Evolutionary conservation across 2,329 filamentous ascomycete genomes (phyloP).

Genomic region (Beauveria varroae): DNA sequence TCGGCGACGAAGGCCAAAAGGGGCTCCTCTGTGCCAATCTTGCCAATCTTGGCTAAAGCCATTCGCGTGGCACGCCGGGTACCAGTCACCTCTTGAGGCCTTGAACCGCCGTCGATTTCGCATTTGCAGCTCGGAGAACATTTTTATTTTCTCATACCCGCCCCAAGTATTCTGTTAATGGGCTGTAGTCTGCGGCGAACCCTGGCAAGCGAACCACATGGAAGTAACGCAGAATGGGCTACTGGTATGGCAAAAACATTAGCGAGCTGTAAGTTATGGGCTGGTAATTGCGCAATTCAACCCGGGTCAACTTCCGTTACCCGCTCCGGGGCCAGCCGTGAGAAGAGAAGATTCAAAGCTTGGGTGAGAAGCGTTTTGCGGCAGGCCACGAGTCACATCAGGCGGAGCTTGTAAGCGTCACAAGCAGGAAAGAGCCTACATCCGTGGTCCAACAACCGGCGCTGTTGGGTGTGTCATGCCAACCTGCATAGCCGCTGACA

Average conservation of each 20-base stretch:
- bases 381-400: background rate
- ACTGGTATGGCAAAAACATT: too few species aligned
- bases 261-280: background rate
- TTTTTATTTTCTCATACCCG: background rate
- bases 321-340: background rate
- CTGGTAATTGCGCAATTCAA: constrained; percentile 2
- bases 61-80: background rate
- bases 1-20: background rate
- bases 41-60: background rate
- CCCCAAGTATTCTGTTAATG: constrained; percentile 1
- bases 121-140: background rate
- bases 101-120: background rate
- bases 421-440: background rate
- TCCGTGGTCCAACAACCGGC: background rate
- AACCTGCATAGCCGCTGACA: constrained; percentile 9
- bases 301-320: background rate
- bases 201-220: background rate
- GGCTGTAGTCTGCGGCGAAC: constrained; percentile 1
- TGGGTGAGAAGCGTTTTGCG: background rate
- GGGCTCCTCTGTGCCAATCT: background rate
- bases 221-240: too few species aligned
- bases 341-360: background rate
- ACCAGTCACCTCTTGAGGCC: background rate
- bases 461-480: background rate
- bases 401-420: background rate